Evolutionary conservation across 345 rosid genomes (phyloP).

Genomic region (Raphanus sativus): DNA sequence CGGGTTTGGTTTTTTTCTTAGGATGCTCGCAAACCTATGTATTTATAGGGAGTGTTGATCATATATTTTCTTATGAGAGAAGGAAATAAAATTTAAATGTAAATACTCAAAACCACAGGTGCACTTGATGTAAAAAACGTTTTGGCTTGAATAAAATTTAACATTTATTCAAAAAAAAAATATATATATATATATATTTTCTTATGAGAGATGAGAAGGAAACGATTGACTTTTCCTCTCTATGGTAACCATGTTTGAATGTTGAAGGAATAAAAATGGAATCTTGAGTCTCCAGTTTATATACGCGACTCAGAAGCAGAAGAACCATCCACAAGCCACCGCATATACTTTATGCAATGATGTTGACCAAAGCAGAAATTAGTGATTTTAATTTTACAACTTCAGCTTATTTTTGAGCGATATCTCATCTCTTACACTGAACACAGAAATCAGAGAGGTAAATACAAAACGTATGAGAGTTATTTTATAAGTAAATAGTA

Average conservation of each 20-base stretch:
- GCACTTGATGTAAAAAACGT: too few relatives aligned
- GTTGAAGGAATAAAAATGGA: slow-evolving; percentile 33
- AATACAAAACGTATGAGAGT: background rate
- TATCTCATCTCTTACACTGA: background rate
- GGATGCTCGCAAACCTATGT: slow-evolving; percentile 5
- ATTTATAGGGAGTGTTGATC: slow-evolving; percentile 15
- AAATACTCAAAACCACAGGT: too few relatives aligned
- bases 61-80: background rate
- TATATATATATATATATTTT: too few relatives aligned
- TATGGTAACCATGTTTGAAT: slow-evolving; percentile 34
- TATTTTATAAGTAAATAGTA: background rate
- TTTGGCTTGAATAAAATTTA: too few relatives aligned
- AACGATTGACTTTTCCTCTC: slow-evolving; percentile 4
- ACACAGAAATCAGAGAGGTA: too few relatives aligned
- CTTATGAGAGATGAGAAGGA: background rate
- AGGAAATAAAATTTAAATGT: too few relatives aligned
- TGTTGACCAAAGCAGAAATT: background rate
- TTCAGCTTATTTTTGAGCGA: background rate
- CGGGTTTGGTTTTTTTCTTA: background rate
- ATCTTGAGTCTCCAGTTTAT: slow-evolving; percentile 24
- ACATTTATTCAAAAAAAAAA: too few relatives aligned
- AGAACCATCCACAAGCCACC: background rate
- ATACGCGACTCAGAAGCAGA: slow-evolving; percentile 21
- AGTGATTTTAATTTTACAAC: background rate
- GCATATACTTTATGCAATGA: background rate